A percentile compares a stretch with the other conserved stretches of the same genome.
Conservation (phyloP, 257 asterid species). For the Penstemon eatonii region DNA sequence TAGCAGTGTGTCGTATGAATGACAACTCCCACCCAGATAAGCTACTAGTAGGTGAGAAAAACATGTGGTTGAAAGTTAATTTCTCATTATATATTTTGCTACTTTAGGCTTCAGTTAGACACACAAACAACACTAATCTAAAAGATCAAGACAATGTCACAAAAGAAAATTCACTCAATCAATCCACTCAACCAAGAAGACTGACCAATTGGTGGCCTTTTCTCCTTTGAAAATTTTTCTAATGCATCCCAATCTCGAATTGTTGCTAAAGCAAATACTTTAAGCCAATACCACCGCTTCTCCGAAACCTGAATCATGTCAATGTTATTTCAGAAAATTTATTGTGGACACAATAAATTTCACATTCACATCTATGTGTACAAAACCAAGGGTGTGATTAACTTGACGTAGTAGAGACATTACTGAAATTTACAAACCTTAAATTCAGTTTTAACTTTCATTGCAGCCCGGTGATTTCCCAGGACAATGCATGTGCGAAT, state of each 20-base stretch:
- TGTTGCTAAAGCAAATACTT: slow-evolving; percentile 91
- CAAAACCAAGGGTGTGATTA: not conserved
- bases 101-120: not conserved
- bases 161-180: slow-evolving; percentile 6
- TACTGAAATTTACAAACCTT: slow-evolving; percentile 54
- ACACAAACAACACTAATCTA: slow-evolving; percentile 12
- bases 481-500: slow-evolving; percentile 91
- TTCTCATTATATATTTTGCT: not conserved
- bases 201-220: slow-evolving; percentile 85
- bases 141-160: slow-evolving; percentile 13
- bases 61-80: not conserved
- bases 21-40: not conserved
- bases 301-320: slow-evolving; percentile 78
- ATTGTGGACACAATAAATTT: not conserved
- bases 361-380: not conserved
- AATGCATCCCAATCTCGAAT: slow-evolving; percentile 90
- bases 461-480: slow-evolving; percentile 86
- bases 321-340: slow-evolving; percentile 15
- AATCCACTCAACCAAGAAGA: slow-evolving; percentile 19
- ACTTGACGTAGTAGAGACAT: slow-evolving; percentile 16
- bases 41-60: slow-evolving; percentile 5
- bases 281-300: slow-evolving; percentile 98
- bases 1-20: slow-evolving; percentile 4
- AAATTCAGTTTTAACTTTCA: slow-evolving; percentile 74
- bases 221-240: slow-evolving; percentile 89